Evolutionary conservation across 1,284 basidiomycete genomes (phyloP), one percentile per base, ranked within the genome.

Genomic region (Microbotryum scabiosae): DNA sequence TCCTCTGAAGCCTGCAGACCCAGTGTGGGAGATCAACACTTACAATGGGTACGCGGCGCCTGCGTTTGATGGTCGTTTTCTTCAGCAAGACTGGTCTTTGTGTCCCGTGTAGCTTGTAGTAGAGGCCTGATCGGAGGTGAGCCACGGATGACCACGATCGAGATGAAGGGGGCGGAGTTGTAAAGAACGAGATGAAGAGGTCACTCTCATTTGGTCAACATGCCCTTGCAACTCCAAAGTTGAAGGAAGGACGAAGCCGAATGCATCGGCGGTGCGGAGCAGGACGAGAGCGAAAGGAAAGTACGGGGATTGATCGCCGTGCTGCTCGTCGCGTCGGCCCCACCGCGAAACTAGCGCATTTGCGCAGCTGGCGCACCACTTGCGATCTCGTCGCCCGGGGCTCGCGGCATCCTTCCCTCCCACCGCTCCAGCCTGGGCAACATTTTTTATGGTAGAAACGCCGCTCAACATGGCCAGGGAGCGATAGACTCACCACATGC

Each of bases 1-100:
- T 2, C 8, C 7, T 14, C 28, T n/a, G 46, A 12, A 23, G 6
- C 2, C 12, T 43, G 14, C 2, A 7, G 14, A 10, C 1, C 18
- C 18, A 30, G 10, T 30, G 30, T 30, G 14, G n/a, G 21, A 18
- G 26, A 26, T 14, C 8, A 45, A 10, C 5, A 10, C 45, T 53
- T 10, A 59, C 32, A 18, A 47, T 51, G 2, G 92, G 89, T 32
- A 97, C 90, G 69, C 94, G 86, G 78, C 97, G 97, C 65, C 94
- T 82, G 44, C 94, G 84, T 79, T 98, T 98, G 81, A 98, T 98
- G 70, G 97, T 91, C 4, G 90, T 88, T 80, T 97, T 97, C 78
- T 96, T 97, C 91, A 98, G 93, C 61, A 90, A 90, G 65, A 94
- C 94, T 41, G 94, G 94, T 49, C 94, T 85, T 71, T 97, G 92